Evolutionary conservation across 1,139 yeast genomes (phyloP).

Genomic region (Saccharomyces pastorianus): DNA sequence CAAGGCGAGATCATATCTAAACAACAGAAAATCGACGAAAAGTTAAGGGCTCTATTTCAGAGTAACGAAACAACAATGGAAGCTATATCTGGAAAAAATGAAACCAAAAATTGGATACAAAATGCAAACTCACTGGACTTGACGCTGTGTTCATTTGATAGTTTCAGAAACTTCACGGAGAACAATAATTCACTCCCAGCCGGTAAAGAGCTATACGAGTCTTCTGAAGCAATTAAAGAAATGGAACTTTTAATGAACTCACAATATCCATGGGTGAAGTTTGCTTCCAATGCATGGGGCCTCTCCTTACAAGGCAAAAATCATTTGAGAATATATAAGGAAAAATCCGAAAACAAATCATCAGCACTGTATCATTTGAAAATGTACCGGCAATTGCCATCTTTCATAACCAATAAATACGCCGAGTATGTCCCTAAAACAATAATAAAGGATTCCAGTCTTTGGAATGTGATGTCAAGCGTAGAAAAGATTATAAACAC

Average conservation of each 20-base stretch:
- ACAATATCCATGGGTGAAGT: conserved; percentile 26
- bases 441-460: conserved; percentile 15
- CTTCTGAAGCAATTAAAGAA: conserved; percentile 11
- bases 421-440: conserved; percentile 15
- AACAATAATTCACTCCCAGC: conserved; percentile 2
- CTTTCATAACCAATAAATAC: background rate
- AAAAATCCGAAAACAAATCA: conserved; percentile 3
- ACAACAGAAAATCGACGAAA: conserved; percentile 3
- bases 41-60: conserved; percentile 3
- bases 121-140: conserved; percentile 24
- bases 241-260: conserved; percentile 17
- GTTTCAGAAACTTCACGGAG: conserved; percentile 24
- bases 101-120: conserved; percentile 9
- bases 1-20: conserved; percentile 22
- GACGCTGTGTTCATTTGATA: conserved; percentile 29
- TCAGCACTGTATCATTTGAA: too few relatives aligned
- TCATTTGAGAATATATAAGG: conserved; percentile 25
- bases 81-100: conserved; percentile 3
- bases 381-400: conserved; percentile 12
- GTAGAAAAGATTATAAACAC: conserved; percentile 15
- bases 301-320: conserved; percentile 15
- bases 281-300: conserved; percentile 26
- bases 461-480: conserved; percentile 18
- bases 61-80: background rate
- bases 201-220: conserved; percentile 1